A percentile compares a stretch with the other conserved stretches of the same genome.
These are phyloP conservation scores for Leishmania gerbilli DNA, from an alignment of 208 protist genomes.

Conservation along the genomic window DNA sequence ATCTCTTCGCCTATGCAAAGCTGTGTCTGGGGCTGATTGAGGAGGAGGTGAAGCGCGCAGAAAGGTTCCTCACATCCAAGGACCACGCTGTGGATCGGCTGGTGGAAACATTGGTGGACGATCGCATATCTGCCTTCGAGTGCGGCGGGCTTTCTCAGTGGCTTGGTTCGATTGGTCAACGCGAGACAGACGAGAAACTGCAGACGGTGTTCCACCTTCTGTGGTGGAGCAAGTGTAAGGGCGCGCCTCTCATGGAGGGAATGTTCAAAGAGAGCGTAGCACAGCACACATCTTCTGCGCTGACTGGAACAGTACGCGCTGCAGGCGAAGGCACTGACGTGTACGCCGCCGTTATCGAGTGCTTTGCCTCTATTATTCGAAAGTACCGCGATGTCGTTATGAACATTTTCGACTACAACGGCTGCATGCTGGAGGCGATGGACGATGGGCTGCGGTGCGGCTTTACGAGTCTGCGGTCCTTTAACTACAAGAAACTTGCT, in stretches of 20 bases:
- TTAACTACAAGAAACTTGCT: conserved; percentile 33
- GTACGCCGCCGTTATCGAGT: conserved; percentile 23
- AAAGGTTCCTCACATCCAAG: conserved; percentile 34
- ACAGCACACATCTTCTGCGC: conserved; percentile 12
- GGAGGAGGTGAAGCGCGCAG: conserved; percentile 26
- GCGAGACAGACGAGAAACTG: conserved; percentile 13
- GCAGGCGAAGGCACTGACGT: conserved; percentile 11
- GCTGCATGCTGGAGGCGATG: conserved; percentile 45
- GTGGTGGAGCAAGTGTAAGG: conserved; percentile 30
- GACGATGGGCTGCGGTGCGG: conserved; percentile 38
- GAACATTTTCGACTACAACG: conserved; percentile 37
- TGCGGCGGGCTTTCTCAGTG: conserved; percentile 1
- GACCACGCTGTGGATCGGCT: conserved; percentile 29
- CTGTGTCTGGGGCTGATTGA: conserved; percentile 26
- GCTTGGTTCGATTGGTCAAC: conserved; percentile 10
- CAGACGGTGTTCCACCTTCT: conserved; percentile 29
- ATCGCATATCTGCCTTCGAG: conserved; percentile 28
- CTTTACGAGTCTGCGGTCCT: conserved; percentile 14
- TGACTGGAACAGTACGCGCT: conserved; percentile 6
- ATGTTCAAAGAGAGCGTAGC: conserved; percentile 35
- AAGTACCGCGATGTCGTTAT: conserved; percentile 28
- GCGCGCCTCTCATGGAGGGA: conserved; percentile 27
- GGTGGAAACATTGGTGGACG: conserved; percentile 34
- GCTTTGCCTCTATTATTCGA: conserved; percentile 21
- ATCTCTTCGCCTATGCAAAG: conserved; percentile 23